Percentiles rank a stretch among this genome's conserved stretches.
Conservation (phyloP, 208 protist genomes). For the Naegleria gruberi region DNA sequence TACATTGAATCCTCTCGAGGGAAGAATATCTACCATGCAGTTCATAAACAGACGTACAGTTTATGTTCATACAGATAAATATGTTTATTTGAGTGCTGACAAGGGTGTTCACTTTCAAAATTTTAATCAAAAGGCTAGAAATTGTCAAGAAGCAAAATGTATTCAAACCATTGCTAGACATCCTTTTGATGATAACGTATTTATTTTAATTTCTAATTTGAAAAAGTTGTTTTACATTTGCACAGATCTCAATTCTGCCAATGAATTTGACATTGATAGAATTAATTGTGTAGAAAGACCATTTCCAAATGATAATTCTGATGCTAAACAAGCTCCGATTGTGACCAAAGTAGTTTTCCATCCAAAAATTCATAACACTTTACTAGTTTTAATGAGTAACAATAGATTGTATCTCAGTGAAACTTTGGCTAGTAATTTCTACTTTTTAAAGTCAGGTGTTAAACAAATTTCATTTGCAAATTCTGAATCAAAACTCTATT, state of each 20-base stretch:
- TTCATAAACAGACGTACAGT: not conserved
- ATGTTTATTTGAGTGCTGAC: not conserved
- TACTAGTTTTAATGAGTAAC: not conserved
- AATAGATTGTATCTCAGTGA: not conserved
- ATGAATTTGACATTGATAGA: not conserved
- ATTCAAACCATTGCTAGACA: not conserved
- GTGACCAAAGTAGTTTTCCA: not conserved
- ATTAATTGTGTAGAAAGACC: not conserved
- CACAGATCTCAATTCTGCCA: not conserved
- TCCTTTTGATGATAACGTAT: not conserved
- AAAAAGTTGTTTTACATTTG: not conserved
- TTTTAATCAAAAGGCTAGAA: not conserved
- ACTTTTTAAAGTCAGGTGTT: not conserved
- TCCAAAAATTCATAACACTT: not conserved
- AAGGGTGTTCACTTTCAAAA: not conserved
- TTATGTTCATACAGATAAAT: not conserved
- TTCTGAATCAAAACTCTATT: not conserved
- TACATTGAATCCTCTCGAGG: not conserved
- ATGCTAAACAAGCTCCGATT: not conserved
- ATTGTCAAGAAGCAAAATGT: not conserved
- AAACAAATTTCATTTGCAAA: not conserved
- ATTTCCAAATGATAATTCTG: not conserved
- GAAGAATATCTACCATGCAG: not conserved
- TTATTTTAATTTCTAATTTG: not conserved
- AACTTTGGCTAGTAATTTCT: not conserved